Base-by-base conservation (phyloP, 345 rosid species). In the Raphanus sativus region DNA sequence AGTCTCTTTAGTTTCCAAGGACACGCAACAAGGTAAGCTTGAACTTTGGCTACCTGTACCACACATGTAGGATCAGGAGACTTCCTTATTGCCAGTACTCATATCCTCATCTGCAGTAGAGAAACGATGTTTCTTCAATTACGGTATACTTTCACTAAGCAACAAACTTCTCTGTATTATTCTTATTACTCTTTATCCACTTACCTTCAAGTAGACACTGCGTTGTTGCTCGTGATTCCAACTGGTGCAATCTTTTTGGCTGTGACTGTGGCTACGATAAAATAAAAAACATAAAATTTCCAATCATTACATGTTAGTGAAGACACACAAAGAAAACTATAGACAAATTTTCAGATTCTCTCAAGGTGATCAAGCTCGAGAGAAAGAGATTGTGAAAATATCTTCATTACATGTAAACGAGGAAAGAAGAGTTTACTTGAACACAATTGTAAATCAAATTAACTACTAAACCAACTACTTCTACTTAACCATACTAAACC, bases 171-270 rank as follows among this genome's bases (percentile, higher is more conserved):
- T 21, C 21, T 21, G 21, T 21, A 21, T 21, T 21, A 21, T 21
- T 21, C 21, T 21, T 21, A 21, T 21, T 21, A 4, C 21, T 52
- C 58, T 38, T 50, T 62, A 36, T 36, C 42, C 11, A 36, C 42
- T 34, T 34, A 78, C 81, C 73, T 65, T 65, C 69, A 66, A 78
- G 73, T 25, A 78, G 33, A 72, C 81, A 78, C 60, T 66, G 72
- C 0, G 73, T 77, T 59, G 32, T 77, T 65, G 77, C 81, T 45
- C 62, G 62, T 6, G 77, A 78, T 15, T 78, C 77, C 33, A 58
- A 1, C 2, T 72, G 72, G 45, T 71, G 33, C 13, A 73, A 34
- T 73, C 81, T 67, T 8, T 66, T 64, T 34, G 77, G 77, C 15
- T 55, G 72, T 65, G 42, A 25, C 58, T 77, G 77, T 66, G 60